A percentile compares a stretch with the other conserved stretches of the same genome.
These are phyloP conservation scores for Bisporella sp. DNA, from an alignment of 2,329 filamentous ascomycete genomes.

Conservation along the genomic window DNA sequence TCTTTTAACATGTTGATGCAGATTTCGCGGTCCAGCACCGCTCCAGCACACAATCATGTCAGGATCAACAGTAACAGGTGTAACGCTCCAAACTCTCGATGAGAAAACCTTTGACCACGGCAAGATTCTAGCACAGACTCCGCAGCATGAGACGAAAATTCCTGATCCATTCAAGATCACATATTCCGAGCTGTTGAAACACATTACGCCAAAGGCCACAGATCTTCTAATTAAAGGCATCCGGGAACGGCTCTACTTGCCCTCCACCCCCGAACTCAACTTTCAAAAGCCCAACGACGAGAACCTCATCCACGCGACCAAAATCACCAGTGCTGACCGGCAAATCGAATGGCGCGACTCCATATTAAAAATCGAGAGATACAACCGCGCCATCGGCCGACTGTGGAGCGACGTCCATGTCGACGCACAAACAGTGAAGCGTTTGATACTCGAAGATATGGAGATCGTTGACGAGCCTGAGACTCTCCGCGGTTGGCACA, in stretches of 20 bases:
- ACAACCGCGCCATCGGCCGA: slow-evolving; percentile 53
- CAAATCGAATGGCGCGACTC: slow-evolving; percentile 51
- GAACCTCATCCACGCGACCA: slow-evolving; percentile 54
- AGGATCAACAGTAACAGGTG: slow-evolving; percentile 54
- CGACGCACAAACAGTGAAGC: slow-evolving; percentile 7
- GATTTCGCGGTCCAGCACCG: slow-evolving; percentile 78
- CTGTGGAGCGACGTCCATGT: slow-evolving; percentile 50
- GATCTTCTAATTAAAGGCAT: slow-evolving; percentile 64
- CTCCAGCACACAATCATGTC: slow-evolving; percentile 76
- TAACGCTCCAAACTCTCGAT: slow-evolving; percentile 84
- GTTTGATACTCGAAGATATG: slow-evolving; percentile 20
- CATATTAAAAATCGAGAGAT: slow-evolving; percentile 45
- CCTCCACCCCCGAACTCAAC: slow-evolving; percentile 41
- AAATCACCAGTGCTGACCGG: slow-evolving; percentile 59
- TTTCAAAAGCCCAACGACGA: slow-evolving; percentile 7
- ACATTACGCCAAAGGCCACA: slow-evolving; percentile 59
- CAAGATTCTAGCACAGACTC: slow-evolving; percentile 63
- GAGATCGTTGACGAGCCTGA: slow-evolving; percentile 8
- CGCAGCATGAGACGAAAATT: slow-evolving; percentile 46
- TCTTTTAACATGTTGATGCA: slow-evolving; percentile 25
- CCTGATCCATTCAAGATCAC: slow-evolving; percentile 39
- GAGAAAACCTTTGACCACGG: slow-evolving; percentile 72
- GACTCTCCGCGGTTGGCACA: background rate
- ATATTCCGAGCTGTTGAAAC: slow-evolving; percentile 40
- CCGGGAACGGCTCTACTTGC: slow-evolving; percentile 54